Evolutionary conservation across 495 filamentous ascomycete species (phyloP).

Genomic region (Letharia columbiana): DNA sequence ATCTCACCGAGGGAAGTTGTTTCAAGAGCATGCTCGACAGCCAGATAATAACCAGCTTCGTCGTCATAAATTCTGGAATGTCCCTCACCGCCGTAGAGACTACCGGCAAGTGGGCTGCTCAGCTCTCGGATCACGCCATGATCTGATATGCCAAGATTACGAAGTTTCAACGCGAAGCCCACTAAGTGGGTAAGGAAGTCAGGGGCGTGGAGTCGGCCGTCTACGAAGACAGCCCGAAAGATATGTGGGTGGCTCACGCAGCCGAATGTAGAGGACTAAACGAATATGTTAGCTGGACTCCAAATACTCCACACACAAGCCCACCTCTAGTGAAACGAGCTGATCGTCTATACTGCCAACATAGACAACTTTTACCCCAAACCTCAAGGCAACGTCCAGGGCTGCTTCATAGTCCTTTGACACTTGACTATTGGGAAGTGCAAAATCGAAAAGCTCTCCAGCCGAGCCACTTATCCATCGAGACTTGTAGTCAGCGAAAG

Average conservation of each 20-base stretch:
- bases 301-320: conserved; percentile 15
- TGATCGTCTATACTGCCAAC: conserved; percentile 95
- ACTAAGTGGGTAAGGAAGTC: conserved; percentile 90
- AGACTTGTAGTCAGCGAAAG: conserved; percentile 79
- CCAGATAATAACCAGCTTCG: conserved; percentile 75
- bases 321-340: conserved; percentile 79
- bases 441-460: conserved; percentile 88
- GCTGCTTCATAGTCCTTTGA: conserved; percentile 73
- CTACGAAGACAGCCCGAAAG: conserved; percentile 87
- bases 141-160: conserved; percentile 85
- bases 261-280: conserved; percentile 73
- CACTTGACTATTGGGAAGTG: conserved; percentile 65
- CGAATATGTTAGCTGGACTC: conserved; percentile 20
- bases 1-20: conserved; percentile 57
- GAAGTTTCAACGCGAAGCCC: conserved; percentile 84
- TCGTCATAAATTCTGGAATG: conserved; percentile 93
- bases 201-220: conserved; percentile 83
- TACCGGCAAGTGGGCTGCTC: conserved; percentile 79
- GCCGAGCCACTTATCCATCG: conserved; percentile 79
- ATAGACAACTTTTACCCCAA: conserved; percentile 75
- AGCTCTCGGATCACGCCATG: conserved; percentile 91
- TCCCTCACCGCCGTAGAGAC: conserved; percentile 83
- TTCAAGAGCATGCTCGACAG: conserved; percentile 77
- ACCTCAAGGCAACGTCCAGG: conserved; percentile 59
- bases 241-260: conserved; percentile 83